phyloP scores from a whole-genome alignment of 2,329 filamentous ascomycete species.

The Ophiostoma quercus region DNA sequence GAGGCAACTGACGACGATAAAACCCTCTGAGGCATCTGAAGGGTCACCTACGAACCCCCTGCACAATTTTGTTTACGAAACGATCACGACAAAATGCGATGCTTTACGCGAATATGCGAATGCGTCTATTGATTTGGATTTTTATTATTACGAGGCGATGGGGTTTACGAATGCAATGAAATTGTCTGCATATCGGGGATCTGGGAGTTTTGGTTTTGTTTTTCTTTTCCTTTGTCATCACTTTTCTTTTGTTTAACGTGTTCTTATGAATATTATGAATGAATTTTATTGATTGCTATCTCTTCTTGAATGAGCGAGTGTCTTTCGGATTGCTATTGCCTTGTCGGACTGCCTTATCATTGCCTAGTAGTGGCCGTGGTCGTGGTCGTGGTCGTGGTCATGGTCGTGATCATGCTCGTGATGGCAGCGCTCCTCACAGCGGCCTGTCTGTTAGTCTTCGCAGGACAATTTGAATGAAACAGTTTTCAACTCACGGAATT shows the following conservation, averaged over 20 bases:
- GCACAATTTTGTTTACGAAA: neutral
- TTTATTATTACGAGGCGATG: neutral
- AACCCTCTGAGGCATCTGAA: neutral
- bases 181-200: neutral
- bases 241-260: neutral
- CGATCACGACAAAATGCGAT: neutral
- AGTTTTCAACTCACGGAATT: neutral
- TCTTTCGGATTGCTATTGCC: neutral
- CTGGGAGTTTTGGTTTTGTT: neutral
- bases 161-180: neutral
- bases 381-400: neutral
- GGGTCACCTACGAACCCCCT: neutral
- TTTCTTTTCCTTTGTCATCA: neutral
- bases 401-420: neutral
- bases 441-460: neutral
- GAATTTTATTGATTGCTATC: neutral
- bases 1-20: neutral
- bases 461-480: neutral
- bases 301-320: neutral
- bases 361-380: neutral
- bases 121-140: neutral
- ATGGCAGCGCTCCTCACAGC: neutral
- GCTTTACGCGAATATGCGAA: neutral
- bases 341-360: neutral
- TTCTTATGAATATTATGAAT: slow-evolving; percentile 4